Evolutionary conservation across 306 rosid genomes (phyloP).

Genomic region (Trichosanthes truncata): DNA sequence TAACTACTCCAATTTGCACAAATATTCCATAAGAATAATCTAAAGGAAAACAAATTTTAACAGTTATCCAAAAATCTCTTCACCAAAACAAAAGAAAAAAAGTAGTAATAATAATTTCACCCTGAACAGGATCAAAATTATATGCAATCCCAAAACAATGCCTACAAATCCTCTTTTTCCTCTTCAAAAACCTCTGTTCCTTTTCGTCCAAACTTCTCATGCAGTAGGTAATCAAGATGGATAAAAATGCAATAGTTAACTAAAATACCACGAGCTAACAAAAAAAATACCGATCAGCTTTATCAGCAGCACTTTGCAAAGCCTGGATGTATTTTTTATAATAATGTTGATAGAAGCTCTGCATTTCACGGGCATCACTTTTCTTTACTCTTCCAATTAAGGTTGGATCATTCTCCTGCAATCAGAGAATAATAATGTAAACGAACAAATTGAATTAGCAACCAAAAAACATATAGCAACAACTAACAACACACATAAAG

Average conservation of each 20-base stretch:
- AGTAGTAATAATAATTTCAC: neutral
- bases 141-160: neutral
- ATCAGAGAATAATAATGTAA: conserved; percentile 5
- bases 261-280: neutral
- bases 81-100: neutral
- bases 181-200: neutral
- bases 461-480: neutral
- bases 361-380: conserved; percentile 99
- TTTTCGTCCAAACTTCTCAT: neutral
- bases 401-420: conserved; percentile 94
- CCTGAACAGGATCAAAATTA: neutral
- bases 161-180: neutral
- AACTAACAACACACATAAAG: neutral
- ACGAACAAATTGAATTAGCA: conserved; percentile 7
- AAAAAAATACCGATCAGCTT: conserved; percentile 74
- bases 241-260: neutral
- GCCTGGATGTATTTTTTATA: conserved; percentile 97
- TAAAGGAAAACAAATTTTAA: neutral
- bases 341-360: conserved; percentile 92
- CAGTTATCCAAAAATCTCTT: neutral
- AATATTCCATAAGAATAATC: neutral
- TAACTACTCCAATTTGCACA: neutral
- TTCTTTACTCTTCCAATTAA: conserved; percentile 87
- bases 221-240: neutral
- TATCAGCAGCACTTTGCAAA: conserved; percentile 83